Evolutionary conservation across 2,329 filamentous ascomycete genomes (phyloP).

Genomic region (Sporothrix globosa): DNA sequence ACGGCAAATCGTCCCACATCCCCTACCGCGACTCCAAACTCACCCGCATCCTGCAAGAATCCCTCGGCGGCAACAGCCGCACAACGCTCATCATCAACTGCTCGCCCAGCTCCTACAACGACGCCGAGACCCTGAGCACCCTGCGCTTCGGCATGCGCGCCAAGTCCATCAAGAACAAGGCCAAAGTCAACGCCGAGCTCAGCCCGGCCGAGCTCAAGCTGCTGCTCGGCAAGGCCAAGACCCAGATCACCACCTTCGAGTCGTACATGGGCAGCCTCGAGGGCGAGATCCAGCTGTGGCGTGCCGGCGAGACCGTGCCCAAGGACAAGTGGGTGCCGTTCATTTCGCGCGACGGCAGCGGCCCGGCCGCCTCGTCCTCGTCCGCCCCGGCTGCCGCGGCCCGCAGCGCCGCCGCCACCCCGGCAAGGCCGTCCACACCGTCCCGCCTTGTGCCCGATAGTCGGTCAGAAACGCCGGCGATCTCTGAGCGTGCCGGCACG

Average conservation of each 20-base stretch:
- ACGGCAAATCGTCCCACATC: slow-evolving; percentile 94
- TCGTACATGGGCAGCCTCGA: slow-evolving; percentile 82
- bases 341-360: slow-evolving; percentile 57
- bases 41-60: slow-evolving; percentile 95
- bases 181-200: slow-evolving; percentile 98
- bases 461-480: slow-evolving; percentile 63
- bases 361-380: slow-evolving; percentile 38
- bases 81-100: slow-evolving; percentile 99
- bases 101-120: slow-evolving; percentile 98
- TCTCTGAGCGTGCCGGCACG: slow-evolving; percentile 82
- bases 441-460: slow-evolving; percentile 59
- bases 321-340: slow-evolving; percentile 84
- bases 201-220: slow-evolving; percentile 94
- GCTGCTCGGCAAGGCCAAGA: slow-evolving; percentile 88
- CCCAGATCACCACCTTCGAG: slow-evolving; percentile 85
- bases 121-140: slow-evolving; percentile 89
- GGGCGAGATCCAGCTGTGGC: slow-evolving; percentile 83
- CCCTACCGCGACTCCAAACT: slow-evolving; percentile 98
- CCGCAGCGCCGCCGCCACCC: slow-evolving; percentile 58
- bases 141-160: slow-evolving; percentile 93
- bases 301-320: slow-evolving; percentile 82
- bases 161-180: slow-evolving; percentile 99
- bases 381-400: slow-evolving; percentile 36
- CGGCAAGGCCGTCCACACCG: slow-evolving; percentile 59
- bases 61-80: slow-evolving; percentile 92